Evolutionary conservation across 169 alveolate species (phyloP).

Genomic region (Neospora caninum): DNA sequence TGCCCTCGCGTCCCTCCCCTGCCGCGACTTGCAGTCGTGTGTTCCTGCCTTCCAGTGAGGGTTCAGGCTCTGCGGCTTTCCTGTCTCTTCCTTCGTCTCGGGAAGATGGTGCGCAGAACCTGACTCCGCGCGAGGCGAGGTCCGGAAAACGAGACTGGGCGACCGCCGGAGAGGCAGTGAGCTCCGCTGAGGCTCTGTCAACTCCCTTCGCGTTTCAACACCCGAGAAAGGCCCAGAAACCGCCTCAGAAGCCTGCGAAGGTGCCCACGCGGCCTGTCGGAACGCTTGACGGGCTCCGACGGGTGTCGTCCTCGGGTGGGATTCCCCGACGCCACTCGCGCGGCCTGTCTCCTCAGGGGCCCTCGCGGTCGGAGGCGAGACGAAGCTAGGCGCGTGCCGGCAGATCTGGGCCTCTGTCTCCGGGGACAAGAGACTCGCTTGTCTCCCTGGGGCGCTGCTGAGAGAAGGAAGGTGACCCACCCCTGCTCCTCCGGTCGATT

Average conservation of each 20-base stretch:
- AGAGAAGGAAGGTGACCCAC: too few relatives aligned
- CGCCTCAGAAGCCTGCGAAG: background rate
- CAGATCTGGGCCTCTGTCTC: background rate
- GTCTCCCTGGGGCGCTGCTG: background rate
- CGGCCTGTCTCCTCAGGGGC: too few relatives aligned
- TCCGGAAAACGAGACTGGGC: background rate
- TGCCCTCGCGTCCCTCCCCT: too few relatives aligned
- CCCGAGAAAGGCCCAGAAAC: background rate
- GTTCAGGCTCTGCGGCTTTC: background rate
- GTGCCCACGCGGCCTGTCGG: too few relatives aligned
- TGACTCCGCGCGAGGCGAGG: background rate
- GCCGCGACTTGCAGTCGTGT: too few relatives aligned
- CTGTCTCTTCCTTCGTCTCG: background rate
- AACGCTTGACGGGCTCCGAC: too few relatives aligned
- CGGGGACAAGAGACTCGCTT: background rate
- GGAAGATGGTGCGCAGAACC: background rate
- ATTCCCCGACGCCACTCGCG: too few relatives aligned
- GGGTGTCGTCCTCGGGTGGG: too few relatives aligned
- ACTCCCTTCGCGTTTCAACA: background rate
- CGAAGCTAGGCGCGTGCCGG: too few relatives aligned
- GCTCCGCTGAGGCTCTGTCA: background rate
- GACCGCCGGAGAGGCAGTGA: background rate
- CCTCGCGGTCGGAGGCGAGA: too few relatives aligned
- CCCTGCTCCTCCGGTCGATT: too few relatives aligned
- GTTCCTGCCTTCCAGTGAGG: too few relatives aligned